A percentile compares a stretch with the other conserved stretches of the same genome.
Evolutionary conservation across 768 basidiomycete genomes (phyloP).

Genomic region (Boletus vinaceobasis): DNA sequence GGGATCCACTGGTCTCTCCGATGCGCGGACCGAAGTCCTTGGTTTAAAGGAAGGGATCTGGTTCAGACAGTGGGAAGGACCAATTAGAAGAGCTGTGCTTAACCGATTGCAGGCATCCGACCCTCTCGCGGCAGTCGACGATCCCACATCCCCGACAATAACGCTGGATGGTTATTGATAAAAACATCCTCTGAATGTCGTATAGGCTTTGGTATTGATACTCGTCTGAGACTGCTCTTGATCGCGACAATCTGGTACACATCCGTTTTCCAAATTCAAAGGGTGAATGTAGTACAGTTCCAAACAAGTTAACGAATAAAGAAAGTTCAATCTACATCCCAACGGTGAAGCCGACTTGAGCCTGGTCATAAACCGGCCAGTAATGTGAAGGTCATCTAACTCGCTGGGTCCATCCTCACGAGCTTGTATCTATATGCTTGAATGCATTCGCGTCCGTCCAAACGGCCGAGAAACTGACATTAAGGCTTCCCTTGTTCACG

Average conservation of each 20-base stretch:
- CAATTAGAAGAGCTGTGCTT: constrained; percentile 59
- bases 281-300: constrained; percentile 8
- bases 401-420: neutral
- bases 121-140: constrained; percentile 35
- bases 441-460: constrained; percentile 30
- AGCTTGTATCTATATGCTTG: constrained; percentile 12
- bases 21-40: constrained; percentile 36
- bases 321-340: neutral
- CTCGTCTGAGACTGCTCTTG: neutral
- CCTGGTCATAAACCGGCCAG: neutral
- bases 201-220: neutral
- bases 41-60: constrained; percentile 75
- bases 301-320: constrained; percentile 22
- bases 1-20: constrained; percentile 30
- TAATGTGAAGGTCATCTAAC: neutral
- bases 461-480: constrained; percentile 24
- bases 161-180: constrained; percentile 27
- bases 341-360: neutral
- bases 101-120: constrained; percentile 34
- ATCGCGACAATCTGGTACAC: constrained; percentile 1
- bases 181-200: neutral
- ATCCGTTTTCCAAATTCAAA: constrained; percentile 1
- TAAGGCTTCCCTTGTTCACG: constrained; percentile 10
- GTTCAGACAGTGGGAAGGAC: constrained; percentile 73
- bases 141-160: constrained; percentile 6